These are phyloP conservation scores for Carex pumila DNA, from an alignment of 176 grass and related monocot species.

Conservation along the genomic window DNA sequence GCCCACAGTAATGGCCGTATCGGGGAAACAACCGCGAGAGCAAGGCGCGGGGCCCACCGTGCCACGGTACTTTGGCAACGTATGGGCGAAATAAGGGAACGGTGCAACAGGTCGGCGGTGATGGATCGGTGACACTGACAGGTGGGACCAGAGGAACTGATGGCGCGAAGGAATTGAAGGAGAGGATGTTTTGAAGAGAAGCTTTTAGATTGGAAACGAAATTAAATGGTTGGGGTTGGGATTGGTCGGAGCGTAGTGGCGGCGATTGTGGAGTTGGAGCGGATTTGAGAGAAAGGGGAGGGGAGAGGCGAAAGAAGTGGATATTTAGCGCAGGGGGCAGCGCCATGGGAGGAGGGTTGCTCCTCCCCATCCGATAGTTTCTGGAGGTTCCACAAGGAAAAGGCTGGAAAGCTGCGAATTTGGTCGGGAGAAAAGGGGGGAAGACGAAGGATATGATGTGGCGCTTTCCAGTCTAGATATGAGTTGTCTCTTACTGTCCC, in stretches of 20 bases:
- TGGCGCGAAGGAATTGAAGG: not conserved
- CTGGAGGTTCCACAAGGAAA: not conserved
- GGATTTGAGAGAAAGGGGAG: conserved; percentile 43
- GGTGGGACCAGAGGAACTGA: not conserved
- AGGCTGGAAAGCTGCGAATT: not conserved
- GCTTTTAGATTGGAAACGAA: conserved; percentile 37
- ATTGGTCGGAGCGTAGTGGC: not conserved
- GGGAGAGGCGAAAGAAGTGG: conserved; percentile 25
- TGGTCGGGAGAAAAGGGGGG: not conserved
- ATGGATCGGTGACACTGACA: conserved; percentile 14
- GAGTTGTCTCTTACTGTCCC: not conserved
- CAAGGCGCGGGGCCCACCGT: conserved; percentile 58
- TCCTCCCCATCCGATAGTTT: not conserved
- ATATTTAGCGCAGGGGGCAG: conserved; percentile 13
- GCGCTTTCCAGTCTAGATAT: not conserved
- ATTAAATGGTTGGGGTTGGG: conserved; percentile 21
- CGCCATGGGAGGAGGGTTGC: not conserved
- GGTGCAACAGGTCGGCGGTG: conserved; percentile 51
- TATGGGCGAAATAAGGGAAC: conserved; percentile 86
- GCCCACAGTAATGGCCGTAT: conserved; percentile 96
- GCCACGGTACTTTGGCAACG: conserved; percentile 88
- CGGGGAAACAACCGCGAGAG: conserved; percentile 79
- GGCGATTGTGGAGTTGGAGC: conserved; percentile 21
- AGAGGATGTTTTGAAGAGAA: not conserved
- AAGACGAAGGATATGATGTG: not conserved